phyloP scores from a whole-genome alignment of 305 asterid species.

The Withania somnifera region DNA sequence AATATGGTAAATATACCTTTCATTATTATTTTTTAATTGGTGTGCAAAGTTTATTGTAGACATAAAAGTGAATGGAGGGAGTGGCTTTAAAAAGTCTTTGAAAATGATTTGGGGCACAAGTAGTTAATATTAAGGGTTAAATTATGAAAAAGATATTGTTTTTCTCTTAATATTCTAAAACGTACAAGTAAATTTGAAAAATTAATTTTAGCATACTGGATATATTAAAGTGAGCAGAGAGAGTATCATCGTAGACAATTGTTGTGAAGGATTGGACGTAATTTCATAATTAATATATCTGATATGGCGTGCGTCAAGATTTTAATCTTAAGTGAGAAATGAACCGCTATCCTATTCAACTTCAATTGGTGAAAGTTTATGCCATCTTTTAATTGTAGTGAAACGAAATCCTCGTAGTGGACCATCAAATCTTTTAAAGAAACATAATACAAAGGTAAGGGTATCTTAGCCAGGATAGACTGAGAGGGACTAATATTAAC shows the following conservation, averaged over 20 bases:
- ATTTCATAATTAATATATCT: no score
- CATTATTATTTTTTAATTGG: background rate
- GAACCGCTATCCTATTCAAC: background rate
- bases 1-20: no score
- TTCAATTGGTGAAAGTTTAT: background rate
- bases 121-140: background rate
- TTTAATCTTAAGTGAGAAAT: background rate
- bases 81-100: background rate
- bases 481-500: background rate
- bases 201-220: no score
- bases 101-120: background rate
- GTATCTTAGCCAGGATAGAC: background rate
- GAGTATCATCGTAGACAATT: no score
- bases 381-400: background rate
- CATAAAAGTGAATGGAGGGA: no score
- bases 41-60: no score
- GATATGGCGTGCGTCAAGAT: no score
- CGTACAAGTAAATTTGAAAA: no score
- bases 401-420: background rate
- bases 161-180: no score
- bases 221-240: no score
- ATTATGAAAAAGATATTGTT: no score
- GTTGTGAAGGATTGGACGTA: no score
- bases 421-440: background rate
- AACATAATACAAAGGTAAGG: background rate